Conservation (phyloP, 805 yeast genomes). For the Nakazawaea pomicola region DNA sequence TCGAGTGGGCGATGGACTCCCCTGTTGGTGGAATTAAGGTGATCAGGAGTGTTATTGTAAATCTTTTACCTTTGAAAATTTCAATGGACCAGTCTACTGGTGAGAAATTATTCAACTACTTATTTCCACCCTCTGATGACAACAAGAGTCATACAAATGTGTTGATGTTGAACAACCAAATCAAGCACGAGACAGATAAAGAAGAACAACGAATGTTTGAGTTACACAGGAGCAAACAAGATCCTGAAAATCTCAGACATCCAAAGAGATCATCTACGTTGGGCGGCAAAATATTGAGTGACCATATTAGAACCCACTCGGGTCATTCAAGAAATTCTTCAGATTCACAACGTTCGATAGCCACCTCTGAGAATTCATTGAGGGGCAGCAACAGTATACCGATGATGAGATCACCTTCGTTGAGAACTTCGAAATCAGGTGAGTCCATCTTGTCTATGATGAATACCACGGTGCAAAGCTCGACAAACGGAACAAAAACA, state of each 20-base stretch:
- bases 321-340: neutral
- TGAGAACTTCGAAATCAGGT: conserved; percentile 1
- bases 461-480: no score
- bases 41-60: conserved; percentile 56
- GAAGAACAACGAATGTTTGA: conserved; percentile 28
- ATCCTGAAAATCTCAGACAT: neutral
- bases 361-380: neutral
- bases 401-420: neutral
- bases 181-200: conserved; percentile 14
- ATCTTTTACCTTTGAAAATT: conserved; percentile 60
- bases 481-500: neutral
- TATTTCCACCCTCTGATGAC: conserved; percentile 47
- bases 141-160: conserved; percentile 9
- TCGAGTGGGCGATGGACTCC: conserved; percentile 73
- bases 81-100: conserved; percentile 73
- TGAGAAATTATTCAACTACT: conserved; percentile 54
- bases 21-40: conserved; percentile 93
- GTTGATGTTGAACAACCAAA: conserved; percentile 11
- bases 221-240: neutral
- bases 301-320: no score
- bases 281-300: no score
- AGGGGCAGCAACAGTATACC: no score
- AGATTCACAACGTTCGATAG: no score
- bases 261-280: neutral
- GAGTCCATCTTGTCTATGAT: no score